Base-by-base conservation (phyloP, 192 early-diverging fungal genomes). In the Entomortierella chlamydospora region DNA sequence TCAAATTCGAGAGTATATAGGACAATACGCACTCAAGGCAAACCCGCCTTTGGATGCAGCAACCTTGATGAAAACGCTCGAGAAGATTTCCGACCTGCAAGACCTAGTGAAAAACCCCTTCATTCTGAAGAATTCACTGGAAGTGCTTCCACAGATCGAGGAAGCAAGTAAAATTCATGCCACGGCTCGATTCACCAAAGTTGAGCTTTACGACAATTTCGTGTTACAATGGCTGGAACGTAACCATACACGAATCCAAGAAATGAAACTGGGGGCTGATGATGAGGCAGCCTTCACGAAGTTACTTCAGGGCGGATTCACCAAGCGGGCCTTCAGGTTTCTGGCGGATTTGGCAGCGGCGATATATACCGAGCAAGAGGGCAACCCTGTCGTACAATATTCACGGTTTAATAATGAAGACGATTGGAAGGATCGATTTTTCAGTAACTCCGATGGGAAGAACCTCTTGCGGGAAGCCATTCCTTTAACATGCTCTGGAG, bases 71-170 rank as follows among this genome's bases (percentile, higher is more conserved):
- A 37, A 34, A 4, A 17, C 18, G 34, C 12, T 63, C 3, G 22
- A 13, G 43, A 22, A 52, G 17, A 51, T 63, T 20, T 45, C 61
- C 2, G 11, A n/a, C n/a, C 20, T 63, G 26, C 43, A 50, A n/a
- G 47, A 63, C 23, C 11, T 63, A 1, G 61, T n/a, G 3, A 50
- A 43, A 1, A 63, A 50, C 31, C 61, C 61, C 2, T 63, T 63
- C 20, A 2, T 63, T 0, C 30, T 63, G 17, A 52, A 39, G 5
- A 2, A 50, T 20, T 25, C 61, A 2, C 13, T 63, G 7, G 31
- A 18, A 30, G 30, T 49, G 1, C 25, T 63, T 13, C 61, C 61
- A 43, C 4, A 11, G 0, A 18, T 63, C 0, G 6, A 30, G 18
- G 28, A n/a, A 15, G 12, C 39, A 22, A 25, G 31, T 7, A 2